Evolutionary conservation across 2,329 filamentous ascomycete genomes (phyloP), one percentile per base, ranked within the genome.

Genomic region (Paraconiothyrium brasiliense): DNA sequence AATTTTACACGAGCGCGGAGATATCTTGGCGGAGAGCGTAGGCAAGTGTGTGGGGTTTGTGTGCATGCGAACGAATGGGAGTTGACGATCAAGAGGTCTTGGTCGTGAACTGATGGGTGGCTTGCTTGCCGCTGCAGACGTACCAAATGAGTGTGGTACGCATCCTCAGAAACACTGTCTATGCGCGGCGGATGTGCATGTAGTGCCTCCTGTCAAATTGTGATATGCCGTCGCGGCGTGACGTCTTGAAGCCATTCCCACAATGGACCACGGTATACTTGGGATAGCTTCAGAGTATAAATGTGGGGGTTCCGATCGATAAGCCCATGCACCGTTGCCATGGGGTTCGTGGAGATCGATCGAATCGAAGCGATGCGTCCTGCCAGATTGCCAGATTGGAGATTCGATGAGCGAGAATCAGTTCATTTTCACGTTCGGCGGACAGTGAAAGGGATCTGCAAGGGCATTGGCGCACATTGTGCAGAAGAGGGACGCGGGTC

Each of bases 311-410:
- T 30, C 13, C 32, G 54, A 56, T 56, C 54, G 54, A 37, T 20
- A 27, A 11, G 22, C 2, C 54, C 52, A 24, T 47, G 41, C 41
- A 16, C 32, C 11, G 32, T 11, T 16, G 39, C 27, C 9, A 14
- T 35, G 51, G 4, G 32, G 16, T 41, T 2, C 52, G 16, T 13
- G 41, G 52, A 34, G 41, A 55, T 55, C 52, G 52, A 55, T 55
- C 52, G 37, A 55, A 35, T 47, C 24, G 35, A 32, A 11, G 6
- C 37, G 37, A 54, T 32, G 37, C 39, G 30, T 7, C 16, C 54
- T 56, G 54, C 54, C 30, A 56, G 54, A 56, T 56, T 41, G 16
- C 43, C 30, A 56, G 54, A 56, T 56, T 54, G 16, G 35, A 54
- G 50, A 41, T 32, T 30, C 20, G 34, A 52, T 11, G n/a, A 24